A percentile compares a stretch with the other conserved stretches of the same genome.
These are phyloP conservation scores for Tuber brumale DNA, from an alignment of 495 filamentous ascomycete species.

Conservation along the genomic window DNA sequence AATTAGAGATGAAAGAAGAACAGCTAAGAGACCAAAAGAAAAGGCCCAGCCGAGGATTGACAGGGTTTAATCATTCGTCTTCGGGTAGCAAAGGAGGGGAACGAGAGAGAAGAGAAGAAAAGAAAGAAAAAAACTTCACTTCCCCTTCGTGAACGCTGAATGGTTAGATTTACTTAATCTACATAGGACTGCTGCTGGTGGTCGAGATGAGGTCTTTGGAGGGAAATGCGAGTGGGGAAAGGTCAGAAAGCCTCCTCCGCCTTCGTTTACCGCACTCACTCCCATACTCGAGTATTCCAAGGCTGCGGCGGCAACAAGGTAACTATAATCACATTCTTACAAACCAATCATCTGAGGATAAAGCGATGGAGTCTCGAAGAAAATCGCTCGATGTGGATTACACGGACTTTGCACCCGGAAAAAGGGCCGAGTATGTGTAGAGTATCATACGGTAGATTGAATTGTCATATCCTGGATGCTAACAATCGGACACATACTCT, in stretches of 20 bases:
- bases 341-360: slow-evolving; percentile 22
- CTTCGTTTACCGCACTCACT: slow-evolving; percentile 23
- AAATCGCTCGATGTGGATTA: slow-evolving; percentile 25
- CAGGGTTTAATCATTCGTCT: background rate
- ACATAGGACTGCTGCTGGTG: slow-evolving; percentile 22
- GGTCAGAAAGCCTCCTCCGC: background rate
- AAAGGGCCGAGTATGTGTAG: slow-evolving; percentile 25
- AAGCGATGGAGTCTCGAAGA: slow-evolving; percentile 18
- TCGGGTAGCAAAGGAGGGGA: background rate
- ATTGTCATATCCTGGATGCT: background rate
- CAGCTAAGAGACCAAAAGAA: background rate
- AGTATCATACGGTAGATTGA: background rate
- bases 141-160: slow-evolving; percentile 12
- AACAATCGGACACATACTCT: background rate
- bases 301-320: slow-evolving; percentile 33
- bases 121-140: background rate
- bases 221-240: slow-evolving; percentile 19
- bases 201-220: slow-evolving; percentile 25
- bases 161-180: slow-evolving; percentile 23
- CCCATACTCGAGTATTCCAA: slow-evolving; percentile 19
- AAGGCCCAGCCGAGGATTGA: background rate
- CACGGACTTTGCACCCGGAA: slow-evolving; percentile 23
- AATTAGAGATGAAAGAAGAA: background rate
- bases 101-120: background rate
- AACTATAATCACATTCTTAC: slow-evolving; percentile 25